phyloP scores from a whole-genome alignment of 805 yeast genomes.

The Lachancea fermentati region DNA sequence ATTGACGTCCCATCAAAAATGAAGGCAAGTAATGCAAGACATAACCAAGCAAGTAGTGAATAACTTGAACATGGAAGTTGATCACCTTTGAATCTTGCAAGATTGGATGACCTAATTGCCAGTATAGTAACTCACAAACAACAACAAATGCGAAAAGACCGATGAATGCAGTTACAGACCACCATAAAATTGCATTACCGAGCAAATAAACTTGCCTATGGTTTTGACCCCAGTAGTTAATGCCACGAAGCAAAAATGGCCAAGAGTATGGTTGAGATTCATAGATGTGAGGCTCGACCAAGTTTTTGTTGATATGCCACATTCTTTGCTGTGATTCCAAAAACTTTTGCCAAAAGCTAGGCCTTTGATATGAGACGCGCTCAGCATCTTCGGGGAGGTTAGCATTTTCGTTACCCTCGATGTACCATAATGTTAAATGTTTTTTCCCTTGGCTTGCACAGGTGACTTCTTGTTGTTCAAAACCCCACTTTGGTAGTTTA shows the following conservation, averaged over 20 bases:
- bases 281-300: constrained; percentile 64
- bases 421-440: constrained; percentile 61
- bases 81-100: constrained; percentile 47
- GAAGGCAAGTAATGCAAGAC: constrained; percentile 66
- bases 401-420: constrained; percentile 60
- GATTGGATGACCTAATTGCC: constrained; percentile 57
- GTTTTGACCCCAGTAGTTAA: constrained; percentile 68
- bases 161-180: constrained; percentile 55
- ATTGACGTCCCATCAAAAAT: constrained; percentile 84
- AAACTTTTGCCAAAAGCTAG: constrained; percentile 54
- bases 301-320: constrained; percentile 72
- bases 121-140: constrained; percentile 43
- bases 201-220: constrained; percentile 59
- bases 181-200: constrained; percentile 81
- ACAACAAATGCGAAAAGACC: constrained; percentile 44
- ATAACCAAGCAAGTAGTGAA: constrained; percentile 68
- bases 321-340: constrained; percentile 62
- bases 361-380: constrained; percentile 47
- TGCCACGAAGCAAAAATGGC: constrained; percentile 75
- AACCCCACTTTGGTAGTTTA: constrained; percentile 78
- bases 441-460: constrained; percentile 67
- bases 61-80: constrained; percentile 59
- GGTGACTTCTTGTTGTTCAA: constrained; percentile 79
- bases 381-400: constrained; percentile 40
- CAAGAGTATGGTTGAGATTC: constrained; percentile 68